Evolutionary conservation across 2,329 filamentous ascomycete species (phyloP).

Genomic region (Phyllosticta ampelicida): DNA sequence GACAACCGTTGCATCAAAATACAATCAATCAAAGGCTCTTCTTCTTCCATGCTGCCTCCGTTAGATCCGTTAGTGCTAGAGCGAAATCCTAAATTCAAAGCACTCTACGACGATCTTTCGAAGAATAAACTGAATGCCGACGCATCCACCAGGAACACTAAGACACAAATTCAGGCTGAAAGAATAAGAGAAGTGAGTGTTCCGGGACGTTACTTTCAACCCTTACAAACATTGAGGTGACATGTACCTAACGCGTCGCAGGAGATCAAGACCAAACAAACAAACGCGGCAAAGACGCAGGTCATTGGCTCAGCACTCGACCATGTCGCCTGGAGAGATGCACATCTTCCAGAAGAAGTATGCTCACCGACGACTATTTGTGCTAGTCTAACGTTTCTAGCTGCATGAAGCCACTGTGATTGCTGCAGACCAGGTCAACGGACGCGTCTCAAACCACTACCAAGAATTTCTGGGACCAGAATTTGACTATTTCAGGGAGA

Average conservation of each 20-base stretch:
- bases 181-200: conserved; percentile 27
- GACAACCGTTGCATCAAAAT: background rate
- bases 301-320: conserved; percentile 27
- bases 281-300: conserved; percentile 21
- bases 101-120: conserved; percentile 35
- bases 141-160: conserved; percentile 33
- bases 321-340: conserved; percentile 23
- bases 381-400: background rate
- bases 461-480: conserved; percentile 30
- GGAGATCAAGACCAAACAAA: conserved; percentile 28
- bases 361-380: background rate
- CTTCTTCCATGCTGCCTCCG: conserved; percentile 31
- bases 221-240: background rate
- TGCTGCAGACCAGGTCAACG: conserved; percentile 29
- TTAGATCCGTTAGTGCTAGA: conserved; percentile 27
- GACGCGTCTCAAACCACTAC: conserved; percentile 26
- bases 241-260: conserved; percentile 13
- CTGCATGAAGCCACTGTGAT: conserved; percentile 32
- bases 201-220: background rate
- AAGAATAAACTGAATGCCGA: conserved; percentile 32
- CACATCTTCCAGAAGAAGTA: conserved; percentile 31
- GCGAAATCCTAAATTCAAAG: conserved; percentile 34
- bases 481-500: conserved; percentile 28
- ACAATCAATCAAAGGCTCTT: background rate
- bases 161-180: conserved; percentile 32